phyloP scores from a whole-genome alignment of 768 basidiomycete genomes.

The Coprinellus aureogranulatus region DNA sequence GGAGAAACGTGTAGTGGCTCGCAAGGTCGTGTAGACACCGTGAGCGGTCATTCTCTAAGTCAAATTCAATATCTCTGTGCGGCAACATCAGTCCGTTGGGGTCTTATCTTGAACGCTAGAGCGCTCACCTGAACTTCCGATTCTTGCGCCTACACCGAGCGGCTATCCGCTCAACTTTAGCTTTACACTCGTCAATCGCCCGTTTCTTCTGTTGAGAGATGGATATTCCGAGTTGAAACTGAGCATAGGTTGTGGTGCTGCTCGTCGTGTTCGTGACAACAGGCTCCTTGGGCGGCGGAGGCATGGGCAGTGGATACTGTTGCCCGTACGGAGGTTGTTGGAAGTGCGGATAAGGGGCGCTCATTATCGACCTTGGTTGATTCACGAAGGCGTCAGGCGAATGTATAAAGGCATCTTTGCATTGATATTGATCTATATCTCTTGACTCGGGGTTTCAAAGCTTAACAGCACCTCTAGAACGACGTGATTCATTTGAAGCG shows the following conservation, averaged over 20 bases:
- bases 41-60: slow-evolving; percentile 52
- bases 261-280: slow-evolving; percentile 22
- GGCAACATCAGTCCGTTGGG: no score
- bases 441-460: no score
- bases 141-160: slow-evolving; percentile 46
- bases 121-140: slow-evolving; percentile 49
- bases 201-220: slow-evolving; percentile 35
- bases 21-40: slow-evolving; percentile 39
- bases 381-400: no score
- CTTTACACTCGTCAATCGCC: slow-evolving; percentile 44
- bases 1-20: slow-evolving; percentile 15
- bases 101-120: background rate
- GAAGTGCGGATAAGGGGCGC: no score
- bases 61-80: slow-evolving; percentile 56
- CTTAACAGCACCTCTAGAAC: no score
- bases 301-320: background rate
- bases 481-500: no score
- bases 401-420: no score
- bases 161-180: slow-evolving; percentile 43
- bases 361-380: no score
- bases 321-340: no score
- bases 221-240: slow-evolving; percentile 35
- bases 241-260: slow-evolving; percentile 34
- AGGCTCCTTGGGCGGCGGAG: no score
- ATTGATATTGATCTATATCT: no score